Evolutionary conservation across 495 filamentous ascomycete species (phyloP).

Genomic region (Podospora australis): DNA sequence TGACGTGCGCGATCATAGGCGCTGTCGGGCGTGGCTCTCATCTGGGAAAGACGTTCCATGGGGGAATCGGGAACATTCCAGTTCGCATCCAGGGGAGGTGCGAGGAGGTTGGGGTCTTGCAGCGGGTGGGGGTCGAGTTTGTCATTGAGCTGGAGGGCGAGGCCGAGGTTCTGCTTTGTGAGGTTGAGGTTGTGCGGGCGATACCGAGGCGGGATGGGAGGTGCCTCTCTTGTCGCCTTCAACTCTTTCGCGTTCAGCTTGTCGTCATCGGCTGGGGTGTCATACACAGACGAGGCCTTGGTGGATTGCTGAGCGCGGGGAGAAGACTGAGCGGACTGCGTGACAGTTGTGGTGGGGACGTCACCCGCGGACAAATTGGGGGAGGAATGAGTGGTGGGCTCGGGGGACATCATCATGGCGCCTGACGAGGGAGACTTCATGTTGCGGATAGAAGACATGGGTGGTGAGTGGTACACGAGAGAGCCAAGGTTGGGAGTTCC

Average conservation of each 20-base stretch:
- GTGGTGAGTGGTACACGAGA: conserved; percentile 8
- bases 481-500: neutral
- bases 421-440: neutral
- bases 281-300: conserved; percentile 13
- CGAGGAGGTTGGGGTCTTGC: conserved; percentile 1
- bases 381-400: neutral
- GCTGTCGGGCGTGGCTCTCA: conserved; percentile 16
- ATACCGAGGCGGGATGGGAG: conserved; percentile 5
- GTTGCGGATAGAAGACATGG: conserved; percentile 2
- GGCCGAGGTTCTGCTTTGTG: conserved; percentile 4
- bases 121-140: no score
- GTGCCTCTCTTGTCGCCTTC: neutral
- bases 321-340: neutral
- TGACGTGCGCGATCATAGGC: conserved; percentile 19
- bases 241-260: neutral
- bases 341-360: conserved; percentile 5
- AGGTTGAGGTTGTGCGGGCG: neutral
- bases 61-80: conserved; percentile 14
- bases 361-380: conserved; percentile 1
- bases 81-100: conserved; percentile 1
- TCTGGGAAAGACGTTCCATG: conserved; percentile 13
- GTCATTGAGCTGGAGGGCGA: conserved; percentile 5
- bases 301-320: conserved; percentile 1
- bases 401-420: neutral
- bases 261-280: neutral